Conservation (phyloP, 75 land plant species). For the Sequoiadendron giganteum region DNA sequence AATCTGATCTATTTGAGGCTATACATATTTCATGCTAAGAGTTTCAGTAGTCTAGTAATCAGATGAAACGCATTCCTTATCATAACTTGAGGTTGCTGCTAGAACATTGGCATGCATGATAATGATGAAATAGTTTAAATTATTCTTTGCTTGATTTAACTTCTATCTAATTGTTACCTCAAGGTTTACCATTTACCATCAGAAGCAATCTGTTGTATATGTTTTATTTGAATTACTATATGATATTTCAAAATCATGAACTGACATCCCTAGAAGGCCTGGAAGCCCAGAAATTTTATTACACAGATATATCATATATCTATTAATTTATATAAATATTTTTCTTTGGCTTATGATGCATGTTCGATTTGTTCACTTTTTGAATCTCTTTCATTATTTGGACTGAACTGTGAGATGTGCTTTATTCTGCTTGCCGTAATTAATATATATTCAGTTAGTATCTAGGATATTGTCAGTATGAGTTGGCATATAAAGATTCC, state of each 20-base stretch:
- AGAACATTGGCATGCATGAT: background rate
- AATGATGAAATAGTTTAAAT: background rate
- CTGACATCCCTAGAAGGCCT: too few relatives aligned
- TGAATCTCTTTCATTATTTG: background rate
- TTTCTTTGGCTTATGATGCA: background rate
- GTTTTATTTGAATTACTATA: background rate
- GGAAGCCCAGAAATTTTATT: background rate
- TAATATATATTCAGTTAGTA: too few relatives aligned
- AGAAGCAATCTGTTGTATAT: background rate
- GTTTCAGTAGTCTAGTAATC: background rate
- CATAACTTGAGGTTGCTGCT: background rate
- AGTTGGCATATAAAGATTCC: too few relatives aligned
- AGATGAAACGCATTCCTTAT: background rate
- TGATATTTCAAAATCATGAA: background rate
- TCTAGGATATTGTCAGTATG: too few relatives aligned
- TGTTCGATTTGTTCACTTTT: background rate
- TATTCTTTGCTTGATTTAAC: background rate
- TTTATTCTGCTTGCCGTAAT: background rate
- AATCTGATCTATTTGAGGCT: background rate
- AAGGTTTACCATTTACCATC: background rate
- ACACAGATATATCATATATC: background rate
- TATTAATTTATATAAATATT: background rate
- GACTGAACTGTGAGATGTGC: background rate
- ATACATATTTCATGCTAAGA: background rate
- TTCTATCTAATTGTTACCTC: background rate